Conservation (phyloP, 805 yeast species). For the Sugiyamaella lignohabitans region DNA sequence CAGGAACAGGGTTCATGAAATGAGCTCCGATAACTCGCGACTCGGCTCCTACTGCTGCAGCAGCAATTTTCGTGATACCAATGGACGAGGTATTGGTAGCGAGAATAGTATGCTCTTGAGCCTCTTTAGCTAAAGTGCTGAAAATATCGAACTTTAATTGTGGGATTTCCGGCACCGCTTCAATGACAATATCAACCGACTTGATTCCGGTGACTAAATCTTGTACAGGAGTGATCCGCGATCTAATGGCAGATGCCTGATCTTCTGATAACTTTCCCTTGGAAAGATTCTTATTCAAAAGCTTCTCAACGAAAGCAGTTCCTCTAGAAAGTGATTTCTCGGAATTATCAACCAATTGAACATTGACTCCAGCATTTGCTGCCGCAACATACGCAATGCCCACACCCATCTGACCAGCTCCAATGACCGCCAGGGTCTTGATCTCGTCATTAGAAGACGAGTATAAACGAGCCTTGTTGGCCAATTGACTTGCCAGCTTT, state of each 20-base stretch:
- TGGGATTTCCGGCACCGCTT: constrained; percentile 40
- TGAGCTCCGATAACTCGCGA: constrained; percentile 37
- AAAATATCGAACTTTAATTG: constrained; percentile 33
- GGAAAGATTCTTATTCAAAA: constrained; percentile 34
- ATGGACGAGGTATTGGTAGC: constrained; percentile 40
- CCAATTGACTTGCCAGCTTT: too few species aligned
- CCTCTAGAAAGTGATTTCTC: constrained; percentile 31
- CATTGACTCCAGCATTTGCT: constrained; percentile 33
- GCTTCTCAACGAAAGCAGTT: constrained; percentile 32
- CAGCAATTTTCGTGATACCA: constrained; percentile 38
- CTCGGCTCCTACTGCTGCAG: constrained; percentile 38
- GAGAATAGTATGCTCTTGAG: constrained; percentile 29
- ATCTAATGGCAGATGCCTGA: constrained; percentile 27
- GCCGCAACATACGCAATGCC: constrained; percentile 41
- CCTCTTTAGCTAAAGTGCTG: constrained; percentile 28
- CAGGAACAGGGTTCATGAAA: constrained; percentile 43
- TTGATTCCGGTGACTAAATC: constrained; percentile 24
- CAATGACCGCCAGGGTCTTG: constrained; percentile 32
- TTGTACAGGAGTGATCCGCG: constrained; percentile 24
- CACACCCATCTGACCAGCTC: constrained; percentile 41
- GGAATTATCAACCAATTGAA: constrained; percentile 32
- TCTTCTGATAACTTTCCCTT: constrained; percentile 32
- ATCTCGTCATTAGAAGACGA: constrained; percentile 6
- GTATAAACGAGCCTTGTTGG: neutral
- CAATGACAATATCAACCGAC: constrained; percentile 35